These are phyloP conservation scores for Gracilariopsis chorda DNA, from an alignment of 23 red algal genomes.

Conservation along the genomic window DNA sequence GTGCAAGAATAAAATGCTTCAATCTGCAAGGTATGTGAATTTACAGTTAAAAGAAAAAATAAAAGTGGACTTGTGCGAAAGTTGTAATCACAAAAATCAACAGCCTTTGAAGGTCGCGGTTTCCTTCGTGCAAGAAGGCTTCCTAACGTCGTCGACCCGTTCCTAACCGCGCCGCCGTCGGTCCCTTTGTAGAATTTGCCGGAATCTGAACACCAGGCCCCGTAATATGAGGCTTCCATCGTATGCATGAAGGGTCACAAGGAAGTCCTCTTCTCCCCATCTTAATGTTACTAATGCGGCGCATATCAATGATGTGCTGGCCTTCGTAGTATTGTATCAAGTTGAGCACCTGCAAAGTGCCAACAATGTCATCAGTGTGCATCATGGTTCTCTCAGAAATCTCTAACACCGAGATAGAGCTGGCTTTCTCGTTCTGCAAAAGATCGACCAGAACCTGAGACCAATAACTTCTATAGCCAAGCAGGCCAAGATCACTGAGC, in stretches of 20 bases:
- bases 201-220: constrained; percentile 61
- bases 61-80: too few species aligned
- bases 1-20: too few species aligned
- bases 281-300: constrained; percentile 83
- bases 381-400: constrained; percentile 98
- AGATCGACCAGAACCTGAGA: constrained; percentile 93
- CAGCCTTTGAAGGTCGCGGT: too few species aligned
- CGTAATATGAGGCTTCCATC: constrained; percentile 80
- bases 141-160: background rate
- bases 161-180: background rate
- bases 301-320: constrained; percentile 96
- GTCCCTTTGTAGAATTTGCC: background rate
- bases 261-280: constrained; percentile 86
- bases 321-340: constrained; percentile 99
- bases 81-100: too few species aligned
- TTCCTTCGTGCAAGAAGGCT: too few species aligned
- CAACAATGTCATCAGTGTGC: constrained; percentile 98
- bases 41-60: too few species aligned
- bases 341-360: constrained; percentile 89
- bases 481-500: constrained; percentile 90
- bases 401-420: constrained; percentile 74
- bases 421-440: constrained; percentile 60
- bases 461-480: constrained; percentile 99
- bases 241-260: constrained; percentile 80
- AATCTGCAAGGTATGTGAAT: too few species aligned